Evolutionary conservation across 345 rosid genomes (phyloP).

Genomic region (Eucalyptus pauciflora): DNA sequence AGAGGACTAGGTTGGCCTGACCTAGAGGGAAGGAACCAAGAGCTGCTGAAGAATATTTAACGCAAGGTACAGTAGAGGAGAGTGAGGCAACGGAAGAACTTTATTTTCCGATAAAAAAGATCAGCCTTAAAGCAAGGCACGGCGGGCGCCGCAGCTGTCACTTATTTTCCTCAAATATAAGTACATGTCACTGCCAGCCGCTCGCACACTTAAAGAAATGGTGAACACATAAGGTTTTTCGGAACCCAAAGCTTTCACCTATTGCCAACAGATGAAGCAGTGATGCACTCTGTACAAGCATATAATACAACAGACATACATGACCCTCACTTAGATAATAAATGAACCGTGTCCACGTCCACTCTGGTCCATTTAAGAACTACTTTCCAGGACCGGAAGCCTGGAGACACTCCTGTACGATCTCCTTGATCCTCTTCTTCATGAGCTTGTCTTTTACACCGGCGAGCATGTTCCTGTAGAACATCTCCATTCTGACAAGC

Average conservation of each 20-base stretch:
- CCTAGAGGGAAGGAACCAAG: neutral
- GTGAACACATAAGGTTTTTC: neutral
- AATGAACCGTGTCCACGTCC: neutral
- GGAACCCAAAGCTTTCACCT: neutral
- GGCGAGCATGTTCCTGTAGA: constrained; percentile 59
- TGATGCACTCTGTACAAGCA: too few species aligned
- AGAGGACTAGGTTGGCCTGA: neutral
- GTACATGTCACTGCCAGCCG: neutral
- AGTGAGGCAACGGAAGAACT: neutral
- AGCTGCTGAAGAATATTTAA: neutral
- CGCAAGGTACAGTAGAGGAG: neutral
- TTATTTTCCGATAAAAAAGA: neutral
- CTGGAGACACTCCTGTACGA: constrained; percentile 54
- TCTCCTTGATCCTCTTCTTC: constrained; percentile 76
- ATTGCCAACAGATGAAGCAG: neutral
- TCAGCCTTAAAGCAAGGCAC: neutral
- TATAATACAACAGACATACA: too few species aligned
- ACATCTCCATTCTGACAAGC: constrained; percentile 67
- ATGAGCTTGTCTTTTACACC: constrained; percentile 79
- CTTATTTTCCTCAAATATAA: neutral
- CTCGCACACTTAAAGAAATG: neutral
- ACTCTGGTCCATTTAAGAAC: neutral
- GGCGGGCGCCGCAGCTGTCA: neutral
- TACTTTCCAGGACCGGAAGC: constrained; percentile 12
- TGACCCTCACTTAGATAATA: neutral